Evolutionary conservation across 2,329 filamentous ascomycete species (phyloP), one percentile per base, ranked within the genome.

Genomic region (Stemphylium vesicarium): DNA sequence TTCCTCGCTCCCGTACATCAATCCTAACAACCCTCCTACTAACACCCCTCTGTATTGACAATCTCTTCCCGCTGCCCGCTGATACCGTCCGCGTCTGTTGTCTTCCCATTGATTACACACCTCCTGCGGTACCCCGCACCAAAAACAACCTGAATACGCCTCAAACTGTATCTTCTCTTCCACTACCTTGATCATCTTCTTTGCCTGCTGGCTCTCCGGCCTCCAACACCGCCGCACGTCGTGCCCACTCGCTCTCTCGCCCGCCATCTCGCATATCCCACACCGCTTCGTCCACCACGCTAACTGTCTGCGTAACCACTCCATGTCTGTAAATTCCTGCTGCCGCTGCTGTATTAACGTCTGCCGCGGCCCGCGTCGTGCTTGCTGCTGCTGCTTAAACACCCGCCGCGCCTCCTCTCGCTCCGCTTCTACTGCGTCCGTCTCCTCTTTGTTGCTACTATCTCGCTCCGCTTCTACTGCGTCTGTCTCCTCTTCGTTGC

Each of bases 61-160:
- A 6, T 26, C 24, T 26, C 24, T 26, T 9, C 24, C 8, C 8
- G 24, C 24, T 26, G 24, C 20, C 20, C 24, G 24, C 24, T 26
- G 4, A 9, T 26, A 26, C 24, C 24, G 5, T 9, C 24, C 24
- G 8, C 24, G 24, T 9, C 24, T 7, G 24, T 26, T 26, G 24
- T 9, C 8, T 9, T 26, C 24, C 24, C 7, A 26, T 9, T 9
- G 5, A 26, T 56, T 50, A 20, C 32, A 61, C n/a, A 59, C 39
- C 37, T 39, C 40, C 46, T 61, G 35, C 32, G 36, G 58, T 36
- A 59, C 43, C 18, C 35, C 39, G 47, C 32, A 57, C 42, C n/a
- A 15, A 35, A 50, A 60, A 50, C 48, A 60, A 12, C 48, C 50
- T 50, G 40, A 56, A 55, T 48, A 60, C 12, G n/a, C n/a, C 13